A percentile compares a stretch with the other conserved stretches of the same genome.
phyloP scores from a whole-genome alignment of 306 rosid genomes.

The Parietaria judaica region DNA sequence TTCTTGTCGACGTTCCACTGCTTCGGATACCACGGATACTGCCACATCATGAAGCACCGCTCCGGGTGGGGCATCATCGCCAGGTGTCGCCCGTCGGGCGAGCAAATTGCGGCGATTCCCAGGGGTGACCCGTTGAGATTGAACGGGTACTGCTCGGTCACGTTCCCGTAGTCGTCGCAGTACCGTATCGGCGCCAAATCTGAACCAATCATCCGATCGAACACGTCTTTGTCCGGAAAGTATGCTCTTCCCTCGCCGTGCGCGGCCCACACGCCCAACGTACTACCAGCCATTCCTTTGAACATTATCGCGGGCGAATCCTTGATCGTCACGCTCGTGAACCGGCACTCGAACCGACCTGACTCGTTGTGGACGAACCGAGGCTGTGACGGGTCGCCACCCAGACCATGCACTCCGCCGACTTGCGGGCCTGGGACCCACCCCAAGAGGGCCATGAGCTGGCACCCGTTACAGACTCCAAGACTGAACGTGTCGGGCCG shows the following conservation, averaged over 20 bases:
- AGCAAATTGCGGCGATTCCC: conserved; percentile 84
- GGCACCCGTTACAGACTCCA: conserved; percentile 94
- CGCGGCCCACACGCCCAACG: conserved; percentile 84
- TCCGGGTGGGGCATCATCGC: conserved; percentile 99
- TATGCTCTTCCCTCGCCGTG: conserved; percentile 89
- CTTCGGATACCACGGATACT: conserved; percentile 87
- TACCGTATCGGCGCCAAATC: conserved; percentile 72
- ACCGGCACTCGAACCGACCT: conserved; percentile 88
- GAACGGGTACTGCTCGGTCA: conserved; percentile 74
- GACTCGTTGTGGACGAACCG: conserved; percentile 86
- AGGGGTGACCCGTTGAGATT: conserved; percentile 82
- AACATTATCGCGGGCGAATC: conserved; percentile 82
- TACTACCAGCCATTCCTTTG: conserved; percentile 74
- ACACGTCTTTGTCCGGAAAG: conserved; percentile 69
- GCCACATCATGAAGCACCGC: conserved; percentile 96
- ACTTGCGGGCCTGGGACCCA: conserved; percentile 89
- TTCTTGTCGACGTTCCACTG: conserved; percentile 67
- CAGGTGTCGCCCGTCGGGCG: conserved; percentile 90
- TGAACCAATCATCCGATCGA: conserved; percentile 49
- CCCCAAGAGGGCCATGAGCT: conserved; percentile 89
- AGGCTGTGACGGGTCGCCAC: conserved; percentile 83
- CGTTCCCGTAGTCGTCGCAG: conserved; percentile 77
- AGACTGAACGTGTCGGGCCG: conserved; percentile 83
- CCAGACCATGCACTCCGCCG: conserved; percentile 73
- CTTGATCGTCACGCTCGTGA: conserved; percentile 65